Percentiles rank a stretch among this genome's conserved stretches.
phyloP scores from a whole-genome alignment of 129 eudicot genomes.

The Centrapalus pauciflorus region DNA sequence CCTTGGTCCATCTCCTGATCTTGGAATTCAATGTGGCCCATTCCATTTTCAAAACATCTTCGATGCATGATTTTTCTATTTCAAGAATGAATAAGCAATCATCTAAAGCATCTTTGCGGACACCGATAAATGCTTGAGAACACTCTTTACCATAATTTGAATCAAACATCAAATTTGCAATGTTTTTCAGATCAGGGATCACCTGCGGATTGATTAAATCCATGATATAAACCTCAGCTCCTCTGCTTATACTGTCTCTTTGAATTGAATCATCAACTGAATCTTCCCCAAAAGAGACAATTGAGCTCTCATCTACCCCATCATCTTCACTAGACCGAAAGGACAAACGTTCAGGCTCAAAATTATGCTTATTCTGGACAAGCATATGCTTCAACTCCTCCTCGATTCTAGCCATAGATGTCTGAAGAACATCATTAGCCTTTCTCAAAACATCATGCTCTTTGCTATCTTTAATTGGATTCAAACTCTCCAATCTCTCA shows the following conservation, averaged over 20 bases:
- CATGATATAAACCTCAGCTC: constrained; percentile 53
- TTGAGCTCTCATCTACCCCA: constrained; percentile 44
- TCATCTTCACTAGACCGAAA: constrained; percentile 86
- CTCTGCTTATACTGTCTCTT: constrained; percentile 63
- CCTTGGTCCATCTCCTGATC: constrained; percentile 72
- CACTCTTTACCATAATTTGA: constrained; percentile 66
- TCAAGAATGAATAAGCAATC: constrained; percentile 71
- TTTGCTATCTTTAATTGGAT: constrained; percentile 29
- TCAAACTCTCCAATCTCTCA: constrained; percentile 52
- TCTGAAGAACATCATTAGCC: constrained; percentile 73
- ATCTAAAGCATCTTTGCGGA: constrained; percentile 69
- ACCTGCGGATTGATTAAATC: constrained; percentile 66
- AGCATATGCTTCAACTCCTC: constrained; percentile 75
- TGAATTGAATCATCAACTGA: constrained; percentile 54
- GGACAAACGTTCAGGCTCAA: constrained; percentile 72
- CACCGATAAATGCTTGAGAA: constrained; percentile 54
- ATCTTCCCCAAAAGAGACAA: constrained; percentile 68
- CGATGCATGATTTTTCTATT: constrained; percentile 71
- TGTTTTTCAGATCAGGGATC: constrained; percentile 55
- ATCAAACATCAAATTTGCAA: constrained; percentile 67
- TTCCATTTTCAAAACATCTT: constrained; percentile 83
- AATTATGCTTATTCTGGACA: constrained; percentile 69
- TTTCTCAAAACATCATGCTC: constrained; percentile 36
- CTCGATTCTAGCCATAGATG: constrained; percentile 65
- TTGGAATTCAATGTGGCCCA: constrained; percentile 68